Percentiles rank a stretch among this genome's conserved stretches.
Evolutionary conservation across 2,329 filamentous ascomycete species (phyloP).

Genomic region (Neonectria hederae): DNA sequence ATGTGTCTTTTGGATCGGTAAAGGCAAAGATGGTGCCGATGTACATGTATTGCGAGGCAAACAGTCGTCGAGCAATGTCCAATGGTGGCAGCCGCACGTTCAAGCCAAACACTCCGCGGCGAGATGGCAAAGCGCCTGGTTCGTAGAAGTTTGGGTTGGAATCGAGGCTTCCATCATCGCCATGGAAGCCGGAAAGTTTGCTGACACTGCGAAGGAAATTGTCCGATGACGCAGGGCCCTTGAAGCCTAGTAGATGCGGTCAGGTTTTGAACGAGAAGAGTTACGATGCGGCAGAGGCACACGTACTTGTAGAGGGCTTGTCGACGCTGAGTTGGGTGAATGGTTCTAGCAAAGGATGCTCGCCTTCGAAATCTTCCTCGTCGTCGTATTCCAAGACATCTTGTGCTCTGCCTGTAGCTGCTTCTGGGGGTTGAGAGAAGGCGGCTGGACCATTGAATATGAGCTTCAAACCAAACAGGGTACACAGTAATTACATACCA

Average conservation of each 20-base stretch:
- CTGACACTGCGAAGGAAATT: constrained; percentile 50
- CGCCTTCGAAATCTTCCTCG: constrained; percentile 45
- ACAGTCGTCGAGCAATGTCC: constrained; percentile 15
- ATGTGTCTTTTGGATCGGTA: constrained; percentile 53
- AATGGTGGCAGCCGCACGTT: constrained; percentile 18
- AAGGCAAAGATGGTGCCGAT: constrained; percentile 68
- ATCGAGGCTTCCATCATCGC: constrained; percentile 46
- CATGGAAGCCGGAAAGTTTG: constrained; percentile 47
- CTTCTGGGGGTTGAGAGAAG: background rate
- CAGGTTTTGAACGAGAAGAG: background rate
- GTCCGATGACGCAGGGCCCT: constrained; percentile 51
- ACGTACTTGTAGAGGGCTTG: constrained; percentile 43
- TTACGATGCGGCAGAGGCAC: background rate
- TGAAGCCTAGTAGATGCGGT: constrained; percentile 39
- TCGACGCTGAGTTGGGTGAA: constrained; percentile 49
- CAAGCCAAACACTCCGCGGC: constrained; percentile 36
- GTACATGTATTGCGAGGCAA: constrained; percentile 60
- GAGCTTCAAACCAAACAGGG: background rate
- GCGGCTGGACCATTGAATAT: background rate
- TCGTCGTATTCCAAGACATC: constrained; percentile 29
- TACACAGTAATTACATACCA: constrained; percentile 25
- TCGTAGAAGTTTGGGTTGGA: constrained; percentile 47
- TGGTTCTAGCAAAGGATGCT: constrained; percentile 46
- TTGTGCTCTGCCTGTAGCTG: background rate
- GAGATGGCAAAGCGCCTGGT: constrained; percentile 46